Evolutionary conservation across 164 flowering plant genomes (phyloP), one percentile per base, ranked within the genome.

Genomic region (Annona cherimola): DNA sequence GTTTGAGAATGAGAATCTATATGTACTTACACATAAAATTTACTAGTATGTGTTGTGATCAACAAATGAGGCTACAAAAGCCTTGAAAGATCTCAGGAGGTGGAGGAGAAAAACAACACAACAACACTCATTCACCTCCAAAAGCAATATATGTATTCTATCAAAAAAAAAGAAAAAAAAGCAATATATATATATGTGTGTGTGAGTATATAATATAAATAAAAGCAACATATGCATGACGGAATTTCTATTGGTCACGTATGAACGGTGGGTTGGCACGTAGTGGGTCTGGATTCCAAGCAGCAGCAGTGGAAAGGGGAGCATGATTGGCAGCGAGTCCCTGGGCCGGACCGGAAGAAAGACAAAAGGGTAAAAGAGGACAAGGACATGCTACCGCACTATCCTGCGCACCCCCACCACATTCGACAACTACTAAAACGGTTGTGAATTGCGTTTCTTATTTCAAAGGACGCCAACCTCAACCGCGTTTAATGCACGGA

Each of bases 311-410:
- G 72, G 55, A 44, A 43, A 43, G 41, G 45, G 67, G 55, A n/a
- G 63, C 45, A 66, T 71, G 67, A 78, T 79, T 85, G 84, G 83
- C 91, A 83, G 79, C 70, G 74, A 86, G 81, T 80, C 84, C 85
- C 89, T 87, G 81, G 90, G 86, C 86, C 86, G 70, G 86, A 90
- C 76, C 89, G 88, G 89, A 96, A 89, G 86, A 86, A 80, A 73
- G 84, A 84, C 67, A 63, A 40, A 63, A 46, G 39, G 84, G 79
- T 78, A 78, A 70, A 78, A 64, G 75, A 46, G 69, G 80, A 57
- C 63, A 41, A 43, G 63, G 46, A 61, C 55, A 62, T 55, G 69
- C n/a, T 69, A 69, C 35, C 20, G 4, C 20, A 45, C 19, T 62
- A 69, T 61, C 42, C 72, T 64, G 11, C 73, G 71, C 78, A 81